Evolutionary conservation across 805 yeast genomes (phyloP).

Genomic region (Candida boidinii): DNA sequence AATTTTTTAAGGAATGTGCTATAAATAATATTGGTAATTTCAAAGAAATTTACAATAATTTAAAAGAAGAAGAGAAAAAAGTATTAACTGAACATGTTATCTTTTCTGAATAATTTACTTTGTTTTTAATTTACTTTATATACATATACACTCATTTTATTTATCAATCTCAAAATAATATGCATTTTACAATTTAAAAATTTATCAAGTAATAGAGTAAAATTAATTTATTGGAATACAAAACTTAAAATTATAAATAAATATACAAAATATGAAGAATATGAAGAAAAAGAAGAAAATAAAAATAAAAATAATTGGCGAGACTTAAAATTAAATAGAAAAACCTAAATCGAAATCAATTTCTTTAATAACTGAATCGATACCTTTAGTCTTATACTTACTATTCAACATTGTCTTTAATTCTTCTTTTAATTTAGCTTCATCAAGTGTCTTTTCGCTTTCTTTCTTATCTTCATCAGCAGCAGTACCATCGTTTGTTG

Average conservation of each 20-base stretch:
- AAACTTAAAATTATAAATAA: too few relatives aligned
- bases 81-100: slow-evolving; percentile 35
- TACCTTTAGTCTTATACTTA: slow-evolving; percentile 19
- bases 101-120: slow-evolving; percentile 10
- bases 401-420: slow-evolving; percentile 21
- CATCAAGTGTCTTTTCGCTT: slow-evolving; percentile 33
- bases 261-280: too few relatives aligned
- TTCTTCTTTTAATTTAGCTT: slow-evolving; percentile 35
- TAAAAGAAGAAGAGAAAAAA: slow-evolving; percentile 47
- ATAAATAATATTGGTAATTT: slow-evolving; percentile 41
- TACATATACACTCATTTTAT: not conserved
- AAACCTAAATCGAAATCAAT: slow-evolving; percentile 21
- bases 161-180: too few relatives aligned
- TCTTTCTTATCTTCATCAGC: slow-evolving; percentile 32
- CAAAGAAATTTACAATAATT: slow-evolving; percentile 35
- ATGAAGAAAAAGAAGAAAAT: not conserved
- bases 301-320: too few relatives aligned
- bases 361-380: slow-evolving; percentile 22
- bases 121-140: not conserved
- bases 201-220: too few relatives aligned
- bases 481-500: not conserved
- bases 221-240: too few relatives aligned
- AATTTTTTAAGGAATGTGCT: slow-evolving; percentile 51
- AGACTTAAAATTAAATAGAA: slow-evolving; percentile 5
- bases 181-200: too few relatives aligned